Percentiles rank a stretch among this genome's conserved stretches.
Evolutionary conservation across 495 filamentous ascomycete genomes (phyloP).

Genomic region (Viridothelium virens): DNA sequence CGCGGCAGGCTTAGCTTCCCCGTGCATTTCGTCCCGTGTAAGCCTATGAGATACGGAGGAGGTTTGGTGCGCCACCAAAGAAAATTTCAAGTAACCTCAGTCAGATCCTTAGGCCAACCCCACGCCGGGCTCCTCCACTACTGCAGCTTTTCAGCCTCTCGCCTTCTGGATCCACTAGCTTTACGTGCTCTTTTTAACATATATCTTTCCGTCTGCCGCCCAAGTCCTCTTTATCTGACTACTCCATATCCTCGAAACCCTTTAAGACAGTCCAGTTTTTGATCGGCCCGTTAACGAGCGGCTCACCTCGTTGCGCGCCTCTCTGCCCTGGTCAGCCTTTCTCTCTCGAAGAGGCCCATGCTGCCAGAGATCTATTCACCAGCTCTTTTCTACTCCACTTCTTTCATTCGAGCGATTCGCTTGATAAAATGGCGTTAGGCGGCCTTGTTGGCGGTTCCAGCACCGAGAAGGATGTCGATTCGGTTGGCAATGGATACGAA

Average conservation of each 20-base stretch:
- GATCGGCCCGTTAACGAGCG: slow-evolving; percentile 15
- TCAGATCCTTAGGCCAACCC: neutral
- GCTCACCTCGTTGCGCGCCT: slow-evolving; percentile 16
- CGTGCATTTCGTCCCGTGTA: no score
- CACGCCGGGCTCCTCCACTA: neutral
- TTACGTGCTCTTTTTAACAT: neutral
- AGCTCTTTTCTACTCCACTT: slow-evolving; percentile 35
- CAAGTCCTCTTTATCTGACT: neutral
- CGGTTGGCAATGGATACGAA: slow-evolving; percentile 14
- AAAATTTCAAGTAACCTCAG: neutral
- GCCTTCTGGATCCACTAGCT: neutral
- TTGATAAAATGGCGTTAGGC: slow-evolving; percentile 48
- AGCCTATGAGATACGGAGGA: no score
- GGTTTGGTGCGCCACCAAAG: no score
- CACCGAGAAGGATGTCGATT: slow-evolving; percentile 10
- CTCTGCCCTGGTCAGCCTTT: neutral
- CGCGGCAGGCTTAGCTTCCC: neutral
- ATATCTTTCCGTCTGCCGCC: neutral
- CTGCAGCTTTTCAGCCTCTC: neutral
- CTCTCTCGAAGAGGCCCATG: slow-evolving; percentile 38
- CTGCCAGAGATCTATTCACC: slow-evolving; percentile 30
- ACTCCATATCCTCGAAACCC: neutral
- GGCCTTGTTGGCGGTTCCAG: slow-evolving; percentile 14
- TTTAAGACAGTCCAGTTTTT: neutral
- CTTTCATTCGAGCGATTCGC: slow-evolving; percentile 36